Percentiles rank a stretch among this genome's conserved stretches.
Conservation (phyloP, 1,284 basidiomycete genomes). For the Austroboletus niveus region DNA sequence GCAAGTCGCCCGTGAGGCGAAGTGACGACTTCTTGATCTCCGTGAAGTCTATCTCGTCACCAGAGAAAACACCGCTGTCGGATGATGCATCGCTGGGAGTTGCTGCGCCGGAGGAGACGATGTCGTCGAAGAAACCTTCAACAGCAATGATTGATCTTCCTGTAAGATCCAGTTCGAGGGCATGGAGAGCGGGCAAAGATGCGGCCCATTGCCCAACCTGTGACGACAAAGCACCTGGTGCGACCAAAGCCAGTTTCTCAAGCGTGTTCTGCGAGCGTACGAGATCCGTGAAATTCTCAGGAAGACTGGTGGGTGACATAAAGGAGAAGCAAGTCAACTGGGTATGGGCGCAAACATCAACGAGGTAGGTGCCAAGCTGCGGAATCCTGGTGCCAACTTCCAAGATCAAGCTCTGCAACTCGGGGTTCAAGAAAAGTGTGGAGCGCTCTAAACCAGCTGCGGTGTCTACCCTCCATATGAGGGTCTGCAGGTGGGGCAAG, state of each 20-base stretch:
- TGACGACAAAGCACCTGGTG: conserved; percentile 66
- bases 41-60: conserved; percentile 69
- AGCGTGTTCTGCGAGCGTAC: conserved; percentile 56
- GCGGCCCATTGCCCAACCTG: conserved; percentile 69
- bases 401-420: conserved; percentile 55
- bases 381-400: conserved; percentile 58
- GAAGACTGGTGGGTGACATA: conserved; percentile 62
- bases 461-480: conserved; percentile 71
- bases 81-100: conserved; percentile 66
- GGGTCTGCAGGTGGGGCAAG: conserved; percentile 62
- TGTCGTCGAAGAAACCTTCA: conserved; percentile 73
- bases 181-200: conserved; percentile 55
- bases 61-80: conserved; percentile 74
- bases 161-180: conserved; percentile 67
- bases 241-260: conserved; percentile 61
- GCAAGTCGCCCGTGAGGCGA: conserved; percentile 53
- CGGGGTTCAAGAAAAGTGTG: conserved; percentile 60
- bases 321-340: conserved; percentile 65
- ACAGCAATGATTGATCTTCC: conserved; percentile 63
- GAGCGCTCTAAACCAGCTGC: conserved; percentile 61
- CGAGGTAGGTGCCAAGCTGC: conserved; percentile 59
- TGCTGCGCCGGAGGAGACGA: conserved; percentile 61
- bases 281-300: conserved; percentile 65
- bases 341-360: conserved; percentile 57
- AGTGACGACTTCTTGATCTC: conserved; percentile 65